Base-by-base conservation (phyloP, 495 filamentous ascomycete species). In the Cercophora scortea region DNA sequence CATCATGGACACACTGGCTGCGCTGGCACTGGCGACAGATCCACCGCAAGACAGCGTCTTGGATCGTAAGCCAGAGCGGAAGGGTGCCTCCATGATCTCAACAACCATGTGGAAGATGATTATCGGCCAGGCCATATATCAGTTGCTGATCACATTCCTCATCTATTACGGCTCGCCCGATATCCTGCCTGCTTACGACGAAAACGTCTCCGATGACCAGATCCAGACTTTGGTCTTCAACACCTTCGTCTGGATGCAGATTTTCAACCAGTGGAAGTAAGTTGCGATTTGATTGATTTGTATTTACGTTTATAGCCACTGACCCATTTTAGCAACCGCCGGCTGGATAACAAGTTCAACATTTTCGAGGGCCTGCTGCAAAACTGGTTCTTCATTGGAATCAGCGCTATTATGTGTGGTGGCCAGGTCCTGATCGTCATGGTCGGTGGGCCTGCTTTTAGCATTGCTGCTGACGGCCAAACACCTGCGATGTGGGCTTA, bases 91-190 rank as follows among this genome's bases (percentile, higher is more conserved):
- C 6, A 80, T 95, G 17, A 86, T 95, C 62, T 88, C 88, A 4
- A 69, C 84, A 19, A 90, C 83, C 33, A 95, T 95, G 89, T 95
- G 89, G 89, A 95, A 95, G 69, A 95, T 95, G 89, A 93, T 95
- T 52, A 75, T 91, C 34, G 89, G 88, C 18, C 88, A 95, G 61
- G 84, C 89, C 5, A 71, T 92, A 35, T 94, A 89, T 63, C 88
- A 95, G 63, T 79, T 95, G 4, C 74, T 73, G 18, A 76, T 90
- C 42, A 93, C 87, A 0, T 86, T 93, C 57, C 69, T 88, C 54
- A 75, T 94, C 32, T 88, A 89, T 70, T 95, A 89, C 57, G 87
- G 77, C 11, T 83, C 83, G 3, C 57, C 69, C 18, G 53, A 70
- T 0, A 80, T 94, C 25, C 77, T 91, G 19, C 78, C 82, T 12